Conservation (phyloP, 2,329 filamentous ascomycete genomes). For the Aspergillus vadensis region DNA sequence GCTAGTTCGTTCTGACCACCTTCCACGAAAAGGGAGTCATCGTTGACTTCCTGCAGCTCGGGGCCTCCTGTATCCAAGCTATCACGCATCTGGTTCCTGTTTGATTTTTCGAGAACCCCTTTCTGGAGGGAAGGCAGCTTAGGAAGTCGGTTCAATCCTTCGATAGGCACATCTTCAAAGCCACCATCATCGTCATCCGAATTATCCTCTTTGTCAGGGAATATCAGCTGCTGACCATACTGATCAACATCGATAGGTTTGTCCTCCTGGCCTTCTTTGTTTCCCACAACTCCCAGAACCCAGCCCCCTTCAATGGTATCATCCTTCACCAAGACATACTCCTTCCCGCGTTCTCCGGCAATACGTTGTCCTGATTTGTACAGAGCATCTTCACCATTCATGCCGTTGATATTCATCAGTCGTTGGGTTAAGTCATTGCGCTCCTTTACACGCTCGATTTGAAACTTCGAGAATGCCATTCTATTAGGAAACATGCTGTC, state of each 20-base stretch:
- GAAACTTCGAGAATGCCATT: conserved; percentile 95
- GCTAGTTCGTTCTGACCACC: conserved; percentile 41
- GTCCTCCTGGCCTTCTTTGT: conserved; percentile 75
- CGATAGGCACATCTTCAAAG: conserved; percentile 91
- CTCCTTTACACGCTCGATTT: conserved; percentile 91
- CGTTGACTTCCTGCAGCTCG: conserved; percentile 33
- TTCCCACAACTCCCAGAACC: conserved; percentile 90
- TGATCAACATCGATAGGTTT: conserved; percentile 92
- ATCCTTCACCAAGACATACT: conserved; percentile 96
- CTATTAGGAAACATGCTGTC: conserved; percentile 96
- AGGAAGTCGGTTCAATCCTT: conserved; percentile 81
- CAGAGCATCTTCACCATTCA: conserved; percentile 74
- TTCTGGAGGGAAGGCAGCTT: conserved; percentile 53
- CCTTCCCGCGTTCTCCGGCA: conserved; percentile 77
- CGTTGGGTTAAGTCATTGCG: conserved; percentile 92
- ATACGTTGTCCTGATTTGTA: conserved; percentile 60
- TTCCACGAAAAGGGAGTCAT: conserved; percentile 60
- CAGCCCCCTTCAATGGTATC: conserved; percentile 93
- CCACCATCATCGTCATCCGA: conserved; percentile 69
- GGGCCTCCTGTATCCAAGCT: conserved; percentile 8
- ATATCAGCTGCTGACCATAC: conserved; percentile 51
- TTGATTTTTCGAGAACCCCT: conserved; percentile 40
- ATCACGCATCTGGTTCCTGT: conserved; percentile 29
- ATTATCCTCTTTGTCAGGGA: conserved; percentile 61
- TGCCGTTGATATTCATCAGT: conserved; percentile 90